Percentiles rank a stretch among this genome's conserved stretches.
Evolutionary conservation across 1,139 yeast genomes (phyloP).

Genomic region (Suhomyces maxii): DNA sequence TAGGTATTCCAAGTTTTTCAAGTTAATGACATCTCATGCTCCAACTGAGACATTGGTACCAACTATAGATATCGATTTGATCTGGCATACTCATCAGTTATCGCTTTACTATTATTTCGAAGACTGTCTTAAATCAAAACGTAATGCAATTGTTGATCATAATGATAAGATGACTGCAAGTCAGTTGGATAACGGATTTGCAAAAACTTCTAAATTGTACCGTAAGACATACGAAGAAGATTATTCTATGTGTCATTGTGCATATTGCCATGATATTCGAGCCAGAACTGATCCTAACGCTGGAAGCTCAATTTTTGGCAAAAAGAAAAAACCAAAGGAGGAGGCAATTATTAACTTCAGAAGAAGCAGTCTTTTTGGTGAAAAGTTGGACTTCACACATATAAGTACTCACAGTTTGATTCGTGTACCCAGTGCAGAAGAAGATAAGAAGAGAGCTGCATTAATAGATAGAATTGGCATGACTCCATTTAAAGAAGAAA

Average conservation of each 20-base stretch:
- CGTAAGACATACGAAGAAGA: conserved; percentile 19
- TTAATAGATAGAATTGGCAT: too few relatives aligned
- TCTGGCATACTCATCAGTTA: conserved; percentile 44
- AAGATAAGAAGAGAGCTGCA: too few relatives aligned
- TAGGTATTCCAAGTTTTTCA: conserved; percentile 29
- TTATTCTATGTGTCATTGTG: conserved; percentile 29
- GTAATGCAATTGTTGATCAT: conserved; percentile 24
- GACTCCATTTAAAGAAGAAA: too few relatives aligned
- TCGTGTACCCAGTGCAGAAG: too few relatives aligned
- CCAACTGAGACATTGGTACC: conserved; percentile 28
- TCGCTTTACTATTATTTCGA: conserved; percentile 24
- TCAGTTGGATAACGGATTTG: conserved; percentile 21
- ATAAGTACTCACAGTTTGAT: conserved; percentile 21
- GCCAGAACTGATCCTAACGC: conserved; percentile 7
- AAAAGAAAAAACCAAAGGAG: conserved; percentile 1
- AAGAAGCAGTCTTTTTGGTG: conserved; percentile 3
- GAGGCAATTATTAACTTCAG: not conserved
- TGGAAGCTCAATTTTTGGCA: not conserved
- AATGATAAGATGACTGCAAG: conserved; percentile 29
- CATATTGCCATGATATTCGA: conserved; percentile 22
- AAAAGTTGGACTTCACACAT: conserved; percentile 17
- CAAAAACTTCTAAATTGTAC: conserved; percentile 22
- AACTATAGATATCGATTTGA: conserved; percentile 39
- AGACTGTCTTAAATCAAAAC: conserved; percentile 16
- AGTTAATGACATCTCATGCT: conserved; percentile 16